Evolutionary conservation across 441 rosid species (phyloP).

Genomic region (Melastoma candidum): DNA sequence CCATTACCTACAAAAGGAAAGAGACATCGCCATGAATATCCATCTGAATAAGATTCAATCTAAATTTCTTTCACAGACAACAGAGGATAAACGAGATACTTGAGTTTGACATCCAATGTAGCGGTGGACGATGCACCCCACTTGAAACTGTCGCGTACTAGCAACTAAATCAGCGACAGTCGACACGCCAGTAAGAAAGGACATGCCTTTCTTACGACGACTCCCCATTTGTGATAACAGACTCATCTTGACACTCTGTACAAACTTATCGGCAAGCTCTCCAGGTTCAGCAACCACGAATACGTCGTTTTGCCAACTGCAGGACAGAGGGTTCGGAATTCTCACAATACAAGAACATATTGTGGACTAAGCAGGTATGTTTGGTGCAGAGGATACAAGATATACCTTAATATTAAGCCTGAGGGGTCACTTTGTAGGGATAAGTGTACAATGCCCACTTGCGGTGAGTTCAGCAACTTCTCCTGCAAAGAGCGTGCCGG

Average conservation of each 20-base stretch:
- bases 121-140: slow-evolving; percentile 80
- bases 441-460: slow-evolving; percentile 86
- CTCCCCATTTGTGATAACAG: slow-evolving; percentile 46
- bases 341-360: slow-evolving; percentile 17
- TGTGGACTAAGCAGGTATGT: slow-evolving; percentile 6
- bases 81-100: slow-evolving; percentile 23
- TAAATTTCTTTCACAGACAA: slow-evolving; percentile 2
- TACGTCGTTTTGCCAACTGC: slow-evolving; percentile 97
- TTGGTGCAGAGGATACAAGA: slow-evolving; percentile 7
- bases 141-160: slow-evolving; percentile 65
- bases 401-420: slow-evolving; percentile 79
- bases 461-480: slow-evolving; percentile 79
- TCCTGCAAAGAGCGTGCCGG: slow-evolving; percentile 74
- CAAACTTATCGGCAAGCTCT: slow-evolving; percentile 81
- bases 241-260: slow-evolving; percentile 75
- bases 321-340: slow-evolving; percentile 14
- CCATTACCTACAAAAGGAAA: slow-evolving; percentile 56
- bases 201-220: slow-evolving; percentile 29
- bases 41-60: neutral
- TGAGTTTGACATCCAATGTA: slow-evolving; percentile 92
- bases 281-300: slow-evolving; percentile 99
- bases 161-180: slow-evolving; percentile 66
- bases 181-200: slow-evolving; percentile 52
- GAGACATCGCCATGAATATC: neutral
- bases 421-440: slow-evolving; percentile 79